phyloP scores from a whole-genome alignment of 805 yeast genomes.

The Teunomyces cretensis region DNA sequence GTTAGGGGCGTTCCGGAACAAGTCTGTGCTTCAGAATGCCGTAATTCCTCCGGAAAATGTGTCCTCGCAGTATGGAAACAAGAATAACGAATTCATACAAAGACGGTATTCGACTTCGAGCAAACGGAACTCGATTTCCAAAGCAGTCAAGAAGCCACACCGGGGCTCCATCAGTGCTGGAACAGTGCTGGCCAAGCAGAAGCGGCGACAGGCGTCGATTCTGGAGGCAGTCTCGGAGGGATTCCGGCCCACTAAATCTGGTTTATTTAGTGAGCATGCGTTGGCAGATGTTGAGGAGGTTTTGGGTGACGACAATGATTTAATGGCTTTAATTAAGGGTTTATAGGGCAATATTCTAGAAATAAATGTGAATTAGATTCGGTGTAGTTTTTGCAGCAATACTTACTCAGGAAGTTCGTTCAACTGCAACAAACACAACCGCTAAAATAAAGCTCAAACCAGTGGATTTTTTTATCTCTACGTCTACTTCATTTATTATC shows the following conservation, averaged over 20 bases:
- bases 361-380: neutral
- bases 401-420: too few species aligned
- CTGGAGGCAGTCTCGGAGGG: conserved; percentile 79
- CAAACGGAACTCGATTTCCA: conserved; percentile 6
- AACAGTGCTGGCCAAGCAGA: conserved; percentile 26
- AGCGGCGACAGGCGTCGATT: conserved; percentile 61
- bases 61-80: conserved; percentile 3
- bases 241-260: conserved; percentile 69
- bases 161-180: conserved; percentile 1
- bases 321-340: conserved; percentile 42
- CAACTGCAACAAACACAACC: too few species aligned
- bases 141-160: neutral
- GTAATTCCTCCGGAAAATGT: conserved; percentile 21
- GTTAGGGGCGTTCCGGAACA: conserved; percentile 86
- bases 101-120: conserved; percentile 20
- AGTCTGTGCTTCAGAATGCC: conserved; percentile 38
- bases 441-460: too few species aligned
- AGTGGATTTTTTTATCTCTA: too few species aligned
- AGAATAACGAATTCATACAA: conserved; percentile 24
- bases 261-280: conserved; percentile 73
- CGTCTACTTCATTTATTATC: too few species aligned
- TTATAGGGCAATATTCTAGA: conserved; percentile 8
- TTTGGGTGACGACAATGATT: conserved; percentile 51
- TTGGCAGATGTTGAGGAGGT: conserved; percentile 73
- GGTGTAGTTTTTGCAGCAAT: too few species aligned